Percentiles rank a stretch among this genome's conserved stretches.
These are phyloP conservation scores for Leptographium flavum DNA, from an alignment of 2,329 filamentous ascomycete genomes.

Conservation along the genomic window DNA sequence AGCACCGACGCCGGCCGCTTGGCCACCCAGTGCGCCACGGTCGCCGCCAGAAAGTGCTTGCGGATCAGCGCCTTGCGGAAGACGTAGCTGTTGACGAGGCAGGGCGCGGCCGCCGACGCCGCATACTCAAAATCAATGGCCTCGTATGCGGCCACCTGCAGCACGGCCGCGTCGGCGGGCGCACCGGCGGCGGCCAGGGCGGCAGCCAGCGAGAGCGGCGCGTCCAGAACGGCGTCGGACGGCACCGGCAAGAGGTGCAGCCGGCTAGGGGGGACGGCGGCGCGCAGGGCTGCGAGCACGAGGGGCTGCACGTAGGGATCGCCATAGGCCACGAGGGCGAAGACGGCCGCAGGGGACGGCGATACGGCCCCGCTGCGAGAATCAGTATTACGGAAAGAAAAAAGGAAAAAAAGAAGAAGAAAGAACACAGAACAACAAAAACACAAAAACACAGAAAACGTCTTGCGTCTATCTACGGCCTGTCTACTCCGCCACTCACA, in stretches of 20 bases:
- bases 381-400: too few relatives aligned
- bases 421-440: neutral
- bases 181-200: constrained; percentile 19
- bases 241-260: constrained; percentile 28
- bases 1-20: constrained; percentile 67
- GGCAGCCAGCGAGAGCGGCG: constrained; percentile 21
- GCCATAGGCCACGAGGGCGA: constrained; percentile 71
- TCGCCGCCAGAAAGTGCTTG: constrained; percentile 84
- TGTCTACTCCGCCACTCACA: constrained; percentile 46
- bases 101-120: constrained; percentile 42
- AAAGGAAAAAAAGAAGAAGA: neutral
- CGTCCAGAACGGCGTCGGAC: constrained; percentile 8
- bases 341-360: constrained; percentile 21
- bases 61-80: constrained; percentile 93
- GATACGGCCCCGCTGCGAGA: too few relatives aligned
- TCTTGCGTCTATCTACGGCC: neutral
- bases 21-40: constrained; percentile 69
- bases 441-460: neutral
- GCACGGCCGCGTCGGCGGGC: constrained; percentile 24
- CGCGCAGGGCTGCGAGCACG: constrained; percentile 56
- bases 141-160: constrained; percentile 83
- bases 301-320: constrained; percentile 83
- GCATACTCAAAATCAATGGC: constrained; percentile 70
- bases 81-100: constrained; percentile 76
- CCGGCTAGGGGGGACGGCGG: constrained; percentile 38